Evolutionary conservation across 306 rosid genomes (phyloP), one percentile per base, ranked within the genome.

Genomic region (Sesbania bispinosa): DNA sequence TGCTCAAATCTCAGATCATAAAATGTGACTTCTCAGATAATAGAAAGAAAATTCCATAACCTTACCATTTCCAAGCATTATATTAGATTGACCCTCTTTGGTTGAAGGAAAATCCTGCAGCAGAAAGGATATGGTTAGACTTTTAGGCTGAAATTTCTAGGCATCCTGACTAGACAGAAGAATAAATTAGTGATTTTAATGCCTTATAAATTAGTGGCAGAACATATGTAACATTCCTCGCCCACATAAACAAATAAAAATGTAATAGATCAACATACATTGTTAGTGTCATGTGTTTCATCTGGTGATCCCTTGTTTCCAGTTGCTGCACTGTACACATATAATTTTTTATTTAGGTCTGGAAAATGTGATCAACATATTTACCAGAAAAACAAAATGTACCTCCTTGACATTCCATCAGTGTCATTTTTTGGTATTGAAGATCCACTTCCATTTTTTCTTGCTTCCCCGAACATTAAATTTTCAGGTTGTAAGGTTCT

Each of bases 341-440:
- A 62, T 24, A 63, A 50, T 26, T 24, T 75, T 45, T 42, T 23
- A 48, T 39, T 62, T 72, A 70, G 41, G 55, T 53, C 38, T 66
- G 70, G 41, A 21, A 66, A 76, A 47, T 45, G 54, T 38, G 38
- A 76, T 48, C 52, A n/a, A n/a, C n/a, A n/a, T n/a, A 36, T 24
- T 47, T 21, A 45, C 32, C 10, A 47, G 16, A 65, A 38, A 38
- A 46, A 39, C 57, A 71, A 71, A 57, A 26, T n/a, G 61, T 76
- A 89, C 89, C 89, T 80, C 64, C 23, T 24, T 35, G 81, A 71
- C 42, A 61, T 61, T 80, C 20, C 71, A 54, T 38, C 78, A 54
- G 4, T 21, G 18, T 35, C 62, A 13, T 29, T 64, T 69, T 71
- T 74, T 8, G 57, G 60, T 39, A 38, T 4, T 43, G 74, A 77